Evolutionary conservation across 257 asterid genomes (phyloP).

Genomic region (Rubia yunnanensis): DNA sequence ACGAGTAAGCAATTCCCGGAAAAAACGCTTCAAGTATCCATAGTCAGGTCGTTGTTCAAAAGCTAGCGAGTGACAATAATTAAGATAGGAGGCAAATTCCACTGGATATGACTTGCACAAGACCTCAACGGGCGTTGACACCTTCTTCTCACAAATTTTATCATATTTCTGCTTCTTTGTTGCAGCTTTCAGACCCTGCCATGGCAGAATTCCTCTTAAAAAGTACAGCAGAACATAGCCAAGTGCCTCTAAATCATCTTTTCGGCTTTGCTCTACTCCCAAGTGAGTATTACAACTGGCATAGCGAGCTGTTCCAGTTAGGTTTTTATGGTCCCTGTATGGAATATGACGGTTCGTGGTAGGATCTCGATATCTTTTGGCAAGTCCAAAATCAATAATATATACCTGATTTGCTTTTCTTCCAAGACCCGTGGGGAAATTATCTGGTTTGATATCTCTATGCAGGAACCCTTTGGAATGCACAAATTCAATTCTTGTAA

Average conservation of each 20-base stretch:
- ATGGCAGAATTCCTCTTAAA: conserved; percentile 36
- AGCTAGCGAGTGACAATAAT: conserved; percentile 33
- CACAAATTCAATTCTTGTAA: conserved; percentile 35
- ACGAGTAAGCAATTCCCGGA: conserved; percentile 27
- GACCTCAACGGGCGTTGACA: conserved; percentile 41
- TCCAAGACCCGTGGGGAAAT: conserved; percentile 45
- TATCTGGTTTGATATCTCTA: conserved; percentile 40
- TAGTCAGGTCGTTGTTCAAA: conserved; percentile 36
- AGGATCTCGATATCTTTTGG: conserved; percentile 75
- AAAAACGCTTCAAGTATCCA: conserved; percentile 33
- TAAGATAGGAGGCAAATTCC: conserved; percentile 39
- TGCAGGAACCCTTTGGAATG: conserved; percentile 41
- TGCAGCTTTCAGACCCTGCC: conserved; percentile 41
- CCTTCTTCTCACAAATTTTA: conserved; percentile 33
- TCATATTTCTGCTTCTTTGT: conserved; percentile 38
- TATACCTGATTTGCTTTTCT: conserved; percentile 47
- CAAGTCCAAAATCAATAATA: conserved; percentile 81
- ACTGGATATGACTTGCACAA: conserved; percentile 32
- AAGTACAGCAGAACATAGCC: conserved; percentile 40
- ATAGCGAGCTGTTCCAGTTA: conserved; percentile 98
- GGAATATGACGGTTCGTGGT: conserved; percentile 73
- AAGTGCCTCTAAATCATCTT: conserved; percentile 46
- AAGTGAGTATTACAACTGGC: conserved; percentile 99
- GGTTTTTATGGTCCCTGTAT: conserved; percentile 92
- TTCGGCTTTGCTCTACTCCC: conserved; percentile 36